A percentile compares a stretch with the other conserved stretches of the same genome.
phyloP scores from a whole-genome alignment of 83 land plant genomes.

The Picea abies region DNA sequence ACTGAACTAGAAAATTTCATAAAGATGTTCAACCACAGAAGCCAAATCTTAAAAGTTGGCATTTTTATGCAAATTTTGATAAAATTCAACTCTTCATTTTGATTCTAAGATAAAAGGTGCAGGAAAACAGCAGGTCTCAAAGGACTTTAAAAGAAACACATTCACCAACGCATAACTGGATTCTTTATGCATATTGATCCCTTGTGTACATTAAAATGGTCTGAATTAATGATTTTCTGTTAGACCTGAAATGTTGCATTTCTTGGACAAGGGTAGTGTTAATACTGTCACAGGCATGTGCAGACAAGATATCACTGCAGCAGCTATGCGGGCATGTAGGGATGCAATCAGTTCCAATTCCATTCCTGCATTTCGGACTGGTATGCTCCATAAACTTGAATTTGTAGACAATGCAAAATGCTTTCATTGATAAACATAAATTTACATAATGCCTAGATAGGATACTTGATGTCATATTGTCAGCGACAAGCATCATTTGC shows the following conservation, averaged over 20 bases:
- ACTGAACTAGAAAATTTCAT: no score
- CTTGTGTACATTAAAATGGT: neutral
- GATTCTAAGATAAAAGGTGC: no score
- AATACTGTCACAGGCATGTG: neutral
- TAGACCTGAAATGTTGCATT: neutral
- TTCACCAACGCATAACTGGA: neutral
- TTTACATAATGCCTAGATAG: no score
- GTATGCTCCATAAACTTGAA: slow-evolving; percentile 23
- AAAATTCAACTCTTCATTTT: no score
- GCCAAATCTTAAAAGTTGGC: no score
- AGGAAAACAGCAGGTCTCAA: no score
- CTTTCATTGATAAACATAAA: no score
- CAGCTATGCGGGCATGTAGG: slow-evolving; percentile 87
- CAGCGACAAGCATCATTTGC: no score
- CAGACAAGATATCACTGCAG: slow-evolving; percentile 90
- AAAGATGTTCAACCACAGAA: no score
- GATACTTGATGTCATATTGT: no score
- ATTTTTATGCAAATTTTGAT: no score
- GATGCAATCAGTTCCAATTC: slow-evolving; percentile 93
- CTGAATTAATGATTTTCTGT: neutral
- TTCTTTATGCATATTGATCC: neutral
- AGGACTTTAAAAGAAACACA: no score
- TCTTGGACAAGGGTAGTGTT: neutral
- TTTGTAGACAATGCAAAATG: neutral
- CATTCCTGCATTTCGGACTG: slow-evolving; percentile 93